Percentiles rank a stretch among this genome's conserved stretches.
phyloP scores from a whole-genome alignment of 2,329 filamentous ascomycete genomes.

The Rhexocercosporidium sp. region DNA sequence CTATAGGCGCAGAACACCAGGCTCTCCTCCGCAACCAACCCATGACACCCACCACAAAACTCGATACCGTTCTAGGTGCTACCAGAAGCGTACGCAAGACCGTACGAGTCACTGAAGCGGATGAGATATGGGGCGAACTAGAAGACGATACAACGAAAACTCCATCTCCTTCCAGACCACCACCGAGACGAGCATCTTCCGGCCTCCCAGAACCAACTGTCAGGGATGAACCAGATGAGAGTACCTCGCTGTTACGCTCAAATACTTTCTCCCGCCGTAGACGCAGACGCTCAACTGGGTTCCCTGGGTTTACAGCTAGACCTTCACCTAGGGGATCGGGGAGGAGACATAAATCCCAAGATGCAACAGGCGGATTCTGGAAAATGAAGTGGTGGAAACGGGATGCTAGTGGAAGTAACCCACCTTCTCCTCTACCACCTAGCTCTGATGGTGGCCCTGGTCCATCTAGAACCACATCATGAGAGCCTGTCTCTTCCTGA shows the following conservation, averaged over 20 bases:
- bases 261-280: constrained; percentile 43
- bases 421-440: constrained; percentile 26
- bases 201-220: constrained; percentile 15
- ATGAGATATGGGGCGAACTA: constrained; percentile 87
- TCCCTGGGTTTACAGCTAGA: constrained; percentile 64
- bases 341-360: constrained; percentile 50
- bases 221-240: constrained; percentile 34
- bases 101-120: constrained; percentile 60
- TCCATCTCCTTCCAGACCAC: constrained; percentile 33
- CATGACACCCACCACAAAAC: constrained; percentile 41
- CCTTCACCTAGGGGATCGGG: constrained; percentile 29
- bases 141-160: constrained; percentile 67
- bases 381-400: constrained; percentile 60
- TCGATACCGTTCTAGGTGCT: constrained; percentile 39
- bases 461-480: constrained; percentile 17
- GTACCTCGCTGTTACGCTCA: constrained; percentile 34
- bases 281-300: constrained; percentile 64
- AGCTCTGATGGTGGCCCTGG: constrained; percentile 19
- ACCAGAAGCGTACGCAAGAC: constrained; percentile 38
- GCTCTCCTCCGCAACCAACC: constrained; percentile 39
- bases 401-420: constrained; percentile 28
- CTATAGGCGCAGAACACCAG: constrained; percentile 38
- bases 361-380: constrained; percentile 57
- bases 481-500: not conserved
- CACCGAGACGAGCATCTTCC: constrained; percentile 24